Base-by-base conservation (phyloP, 805 yeast species). In the Yamadazyma kitorensis region DNA sequence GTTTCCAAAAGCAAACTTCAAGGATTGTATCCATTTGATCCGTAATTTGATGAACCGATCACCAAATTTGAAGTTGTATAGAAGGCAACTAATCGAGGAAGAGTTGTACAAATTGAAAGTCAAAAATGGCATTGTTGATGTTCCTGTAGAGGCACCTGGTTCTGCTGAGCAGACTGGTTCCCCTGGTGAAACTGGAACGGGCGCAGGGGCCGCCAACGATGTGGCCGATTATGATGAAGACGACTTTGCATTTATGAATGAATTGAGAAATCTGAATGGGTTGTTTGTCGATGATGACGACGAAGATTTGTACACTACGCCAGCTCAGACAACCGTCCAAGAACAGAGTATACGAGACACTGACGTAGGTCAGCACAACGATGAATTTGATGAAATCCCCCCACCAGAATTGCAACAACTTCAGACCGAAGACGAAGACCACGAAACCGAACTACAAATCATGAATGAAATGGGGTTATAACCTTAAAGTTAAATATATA, bases 1-100 rank as follows among this genome's bases (percentile, higher is more conserved):
- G 24, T 86, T 73, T 51, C 95, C 96, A 4, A 84, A 82, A 60
- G 86, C 93, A 11, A 80, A 76, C 42, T 85, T 88, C 44, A 64
- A 66, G 29, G 94, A 86, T 54, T 80, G 88, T 48, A 59, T 82
- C 1, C 64, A 68, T 16, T 57, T 82, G 45, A 57, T 80, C 31
- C 64, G 71, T 25, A 58, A 67, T 11, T 67, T 77, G 26, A 80
- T 84, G 10, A 57, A 52, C 17, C 54, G 56, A 55, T 41, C 72
- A 15, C 55, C 62, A 12, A 58, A 55, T 10, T 55, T 77, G 19
- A 55, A 48, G 32, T 23, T 52, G 4, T 60, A 60, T 34, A 49
- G 68, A 45, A 44, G 48, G 13, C 55, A 51, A 29, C 45, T 59
- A 36, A 41, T 61, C 3, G 60, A 57, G 3, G 37, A 44, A 23